These are phyloP conservation scores for Aspergillus novofumigatus DNA, from an alignment of 2,329 filamentous ascomycete genomes.

Conservation along the genomic window DNA sequence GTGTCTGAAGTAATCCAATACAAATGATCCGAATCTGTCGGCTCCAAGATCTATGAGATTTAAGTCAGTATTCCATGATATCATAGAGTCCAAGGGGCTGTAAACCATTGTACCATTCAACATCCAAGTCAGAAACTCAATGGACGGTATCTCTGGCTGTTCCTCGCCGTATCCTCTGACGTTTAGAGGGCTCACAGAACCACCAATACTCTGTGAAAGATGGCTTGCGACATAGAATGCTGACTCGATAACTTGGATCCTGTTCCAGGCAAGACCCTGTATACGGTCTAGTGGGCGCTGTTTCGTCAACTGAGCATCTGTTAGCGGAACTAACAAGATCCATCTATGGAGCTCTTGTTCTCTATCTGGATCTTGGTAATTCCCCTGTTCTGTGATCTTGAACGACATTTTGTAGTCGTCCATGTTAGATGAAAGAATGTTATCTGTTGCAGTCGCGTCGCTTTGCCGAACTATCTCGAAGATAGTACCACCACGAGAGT, in stretches of 20 bases:
- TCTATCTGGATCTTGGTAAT: neutral
- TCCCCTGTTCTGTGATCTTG: no score
- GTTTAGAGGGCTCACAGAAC: neutral
- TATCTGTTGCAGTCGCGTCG: no score
- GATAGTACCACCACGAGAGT: no score
- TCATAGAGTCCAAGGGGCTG: neutral
- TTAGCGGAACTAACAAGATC: conserved; percentile 10
- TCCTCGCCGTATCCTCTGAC: neutral
- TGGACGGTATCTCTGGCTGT: conserved; percentile 3
- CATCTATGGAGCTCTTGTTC: conserved; percentile 1
- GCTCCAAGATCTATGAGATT: conserved; percentile 13
- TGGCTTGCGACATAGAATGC: conserved; percentile 9
- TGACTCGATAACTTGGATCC: conserved; percentile 12
- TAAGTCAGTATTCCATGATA: no score
- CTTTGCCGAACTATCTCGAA: no score
- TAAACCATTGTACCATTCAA: conserved; percentile 13
- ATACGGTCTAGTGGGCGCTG: conserved; percentile 6
- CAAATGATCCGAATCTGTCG: conserved; percentile 14
- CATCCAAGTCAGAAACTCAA: conserved; percentile 20
- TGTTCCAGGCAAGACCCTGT: conserved; percentile 6
- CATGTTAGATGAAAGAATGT: no score
- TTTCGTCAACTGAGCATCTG: conserved; percentile 14
- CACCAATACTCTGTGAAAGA: conserved; percentile 4
- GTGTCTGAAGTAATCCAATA: conserved; percentile 19
- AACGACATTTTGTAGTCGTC: no score